Evolutionary conservation across 768 basidiomycete species (phyloP).

Genomic region (Dioszegia hungarica): DNA sequence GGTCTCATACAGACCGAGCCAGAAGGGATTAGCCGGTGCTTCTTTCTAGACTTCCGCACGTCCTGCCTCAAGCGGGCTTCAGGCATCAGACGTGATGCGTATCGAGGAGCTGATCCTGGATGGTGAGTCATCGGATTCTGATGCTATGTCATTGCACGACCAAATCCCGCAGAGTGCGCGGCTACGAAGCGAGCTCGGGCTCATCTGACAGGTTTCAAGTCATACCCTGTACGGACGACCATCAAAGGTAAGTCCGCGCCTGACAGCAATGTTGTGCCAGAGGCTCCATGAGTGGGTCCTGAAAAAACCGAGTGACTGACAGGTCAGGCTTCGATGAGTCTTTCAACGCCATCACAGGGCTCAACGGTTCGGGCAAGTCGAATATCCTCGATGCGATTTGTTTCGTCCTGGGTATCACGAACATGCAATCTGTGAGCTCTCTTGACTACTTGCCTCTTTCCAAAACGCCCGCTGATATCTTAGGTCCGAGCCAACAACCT

Average conservation of each 20-base stretch:
- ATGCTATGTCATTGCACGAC: too few relatives aligned
- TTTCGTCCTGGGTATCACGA: conserved; percentile 95
- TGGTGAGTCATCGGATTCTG: conserved; percentile 52
- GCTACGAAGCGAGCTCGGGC: too few relatives aligned
- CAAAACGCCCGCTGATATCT: neutral
- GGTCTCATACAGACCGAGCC: too few relatives aligned
- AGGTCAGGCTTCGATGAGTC: conserved; percentile 81
- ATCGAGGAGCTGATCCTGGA: conserved; percentile 95
- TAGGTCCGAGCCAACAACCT: conserved; percentile 63
- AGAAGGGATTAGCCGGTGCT: too few relatives aligned
- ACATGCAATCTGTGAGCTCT: conserved; percentile 73
- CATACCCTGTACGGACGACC: conserved; percentile 90
- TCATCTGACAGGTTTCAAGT: conserved; percentile 74
- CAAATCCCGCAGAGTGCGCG: too few relatives aligned
- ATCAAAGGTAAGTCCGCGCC: conserved; percentile 56
- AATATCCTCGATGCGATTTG: conserved; percentile 99
- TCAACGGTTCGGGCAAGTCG: conserved; percentile 79
- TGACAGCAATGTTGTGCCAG: neutral
- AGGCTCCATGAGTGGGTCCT: too few relatives aligned
- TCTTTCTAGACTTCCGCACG: too few relatives aligned
- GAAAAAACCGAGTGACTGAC: too few relatives aligned
- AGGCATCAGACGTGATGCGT: conserved; percentile 60
- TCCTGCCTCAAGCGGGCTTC: too few relatives aligned
- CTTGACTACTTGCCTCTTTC: neutral
- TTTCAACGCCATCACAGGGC: conserved; percentile 96